These are phyloP conservation scores for Gaeumannomyces tritici DNA, from an alignment of 2,329 filamentous ascomycete genomes.

Conservation along the genomic window DNA sequence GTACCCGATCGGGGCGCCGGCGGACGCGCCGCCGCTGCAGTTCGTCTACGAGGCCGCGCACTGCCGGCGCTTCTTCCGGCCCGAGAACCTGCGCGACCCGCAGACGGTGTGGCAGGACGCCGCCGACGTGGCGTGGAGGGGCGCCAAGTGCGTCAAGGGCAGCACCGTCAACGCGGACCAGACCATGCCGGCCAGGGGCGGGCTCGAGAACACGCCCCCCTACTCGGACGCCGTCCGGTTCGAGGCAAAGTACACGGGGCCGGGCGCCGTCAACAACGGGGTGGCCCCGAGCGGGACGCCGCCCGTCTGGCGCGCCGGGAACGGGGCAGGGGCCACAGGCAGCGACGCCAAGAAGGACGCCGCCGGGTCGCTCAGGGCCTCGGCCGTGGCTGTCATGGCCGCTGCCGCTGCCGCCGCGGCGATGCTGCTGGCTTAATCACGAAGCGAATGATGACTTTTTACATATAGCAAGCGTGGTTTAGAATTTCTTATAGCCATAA, in stretches of 20 bases:
- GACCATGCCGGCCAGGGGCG: background rate
- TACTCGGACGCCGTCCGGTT: background rate
- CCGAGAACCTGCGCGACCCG: conserved; percentile 34
- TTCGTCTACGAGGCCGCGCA: conserved; percentile 37
- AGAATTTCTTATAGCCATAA: background rate
- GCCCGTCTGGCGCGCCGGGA: background rate
- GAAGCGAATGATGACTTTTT: background rate
- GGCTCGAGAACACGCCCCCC: background rate
- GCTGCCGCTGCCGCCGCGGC: background rate
- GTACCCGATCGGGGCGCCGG: background rate
- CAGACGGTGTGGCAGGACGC: conserved; percentile 35
- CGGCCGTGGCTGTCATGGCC: background rate
- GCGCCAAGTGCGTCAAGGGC: conserved; percentile 2
- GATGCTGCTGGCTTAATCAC: background rate
- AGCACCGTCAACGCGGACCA: background rate
- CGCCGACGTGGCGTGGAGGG: conserved; percentile 23
- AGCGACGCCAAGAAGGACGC: background rate
- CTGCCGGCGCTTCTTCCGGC: conserved; percentile 43
- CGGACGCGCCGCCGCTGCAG: conserved; percentile 29
- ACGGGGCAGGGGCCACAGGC: background rate
- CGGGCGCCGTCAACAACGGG: conserved; percentile 13
- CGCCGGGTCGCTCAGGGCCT: background rate
- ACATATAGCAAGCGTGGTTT: background rate
- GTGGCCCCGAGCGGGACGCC: conserved; percentile 11
- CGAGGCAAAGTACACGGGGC: conserved; percentile 6